Percentiles rank a stretch among this genome's conserved stretches.
phyloP scores from a whole-genome alignment of 257 asterid species.

The Forsythia viridissima region DNA sequence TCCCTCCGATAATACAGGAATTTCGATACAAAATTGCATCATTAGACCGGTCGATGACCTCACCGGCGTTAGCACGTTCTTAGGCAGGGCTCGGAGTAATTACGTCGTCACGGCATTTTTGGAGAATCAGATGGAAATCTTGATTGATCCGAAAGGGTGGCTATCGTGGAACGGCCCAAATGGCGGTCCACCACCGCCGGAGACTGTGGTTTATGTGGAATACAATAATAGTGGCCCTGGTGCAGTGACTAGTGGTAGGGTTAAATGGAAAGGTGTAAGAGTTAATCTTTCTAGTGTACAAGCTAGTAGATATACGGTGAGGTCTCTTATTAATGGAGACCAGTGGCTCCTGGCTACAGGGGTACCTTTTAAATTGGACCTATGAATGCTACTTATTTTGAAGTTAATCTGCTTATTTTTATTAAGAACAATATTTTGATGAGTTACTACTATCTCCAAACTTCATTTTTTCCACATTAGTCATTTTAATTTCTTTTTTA shows the following conservation, averaged over 20 bases:
- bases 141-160: conserved; percentile 40
- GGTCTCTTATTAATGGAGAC: conserved; percentile 15
- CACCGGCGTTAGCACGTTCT: conserved; percentile 9
- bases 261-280: conserved; percentile 31
- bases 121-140: conserved; percentile 10
- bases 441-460: too few species aligned
- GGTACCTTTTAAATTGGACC: conserved; percentile 14
- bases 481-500: too few species aligned
- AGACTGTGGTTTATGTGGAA: conserved; percentile 34
- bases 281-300: not conserved
- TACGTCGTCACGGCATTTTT: conserved; percentile 22
- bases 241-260: conserved; percentile 19
- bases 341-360: conserved; percentile 25
- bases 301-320: conserved; percentile 20
- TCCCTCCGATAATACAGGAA: conserved; percentile 21
- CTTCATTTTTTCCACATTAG: too few species aligned
- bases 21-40: conserved; percentile 27
- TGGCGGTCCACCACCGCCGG: conserved; percentile 3
- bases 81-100: conserved; percentile 44
- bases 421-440: too few species aligned
- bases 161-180: not conserved
- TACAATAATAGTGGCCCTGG: conserved; percentile 33
- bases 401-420: not conserved
- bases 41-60: conserved; percentile 29
- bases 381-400: not conserved